Evolutionary conservation across 2,329 filamentous ascomycete species (phyloP), one percentile per base, ranked within the genome.

Genomic region (Xylaria digitata): DNA sequence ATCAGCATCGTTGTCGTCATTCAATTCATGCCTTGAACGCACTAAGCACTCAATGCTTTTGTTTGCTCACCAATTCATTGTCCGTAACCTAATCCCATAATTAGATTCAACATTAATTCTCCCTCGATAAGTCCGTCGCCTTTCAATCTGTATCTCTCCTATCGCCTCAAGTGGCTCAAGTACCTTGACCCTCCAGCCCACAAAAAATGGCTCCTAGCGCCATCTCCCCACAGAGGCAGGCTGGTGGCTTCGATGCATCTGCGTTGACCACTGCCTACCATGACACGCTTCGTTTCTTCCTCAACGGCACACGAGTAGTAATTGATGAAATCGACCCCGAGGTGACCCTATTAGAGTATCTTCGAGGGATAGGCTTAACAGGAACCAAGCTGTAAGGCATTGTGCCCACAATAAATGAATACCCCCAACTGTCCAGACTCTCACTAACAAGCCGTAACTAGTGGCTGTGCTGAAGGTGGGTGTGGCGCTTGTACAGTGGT

Each of bases 401-500:
- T 11, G 9, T 34, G 54, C 32, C 57, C 37, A 48, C n/a, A 30
- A 55, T 48, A 40, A 54, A 40, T 13, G 8, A 19, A 52, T 13
- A 17, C 17, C 1, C 48, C 30, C 26, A 23, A 23, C 23, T 52
- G 34, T 53, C 6, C 6, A 62, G 11, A 49, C 11, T 13, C 56
- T 49, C 45, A 42, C 67, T 70, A 56, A 68, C 30, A 2, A 32
- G 45, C 56, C 13, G 3, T 37, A 11, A 56, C 64, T 69, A 89
- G 86, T 15, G 96, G 96, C 54, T 99, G 96, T 81, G 93, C 93
- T 56, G 96, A 99, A 82, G 96, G 96, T 69, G 96, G 96, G 1
- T 99, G 96, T 76, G 96, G 96, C 74, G 96, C 96, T 70, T 98
- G 95, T 77, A 98, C 95, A 49, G 93, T 98, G 52, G 94, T 99